phyloP scores from a whole-genome alignment of 2,329 filamentous ascomycete genomes.

The Nigrospora osmanthi region DNA sequence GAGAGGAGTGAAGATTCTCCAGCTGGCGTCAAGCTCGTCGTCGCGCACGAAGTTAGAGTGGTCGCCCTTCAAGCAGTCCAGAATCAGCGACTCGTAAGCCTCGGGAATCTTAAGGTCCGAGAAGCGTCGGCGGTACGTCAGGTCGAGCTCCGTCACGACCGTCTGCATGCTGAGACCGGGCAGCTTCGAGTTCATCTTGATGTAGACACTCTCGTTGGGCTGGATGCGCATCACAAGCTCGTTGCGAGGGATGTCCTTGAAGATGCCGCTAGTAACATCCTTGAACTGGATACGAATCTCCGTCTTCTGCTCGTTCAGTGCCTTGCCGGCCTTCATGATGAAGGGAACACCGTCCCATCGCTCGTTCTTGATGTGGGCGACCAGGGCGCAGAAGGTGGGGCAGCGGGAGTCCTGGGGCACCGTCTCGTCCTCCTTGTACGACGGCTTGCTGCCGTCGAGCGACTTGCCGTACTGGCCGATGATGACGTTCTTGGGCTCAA shows the following conservation, averaged over 20 bases:
- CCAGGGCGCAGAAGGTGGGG: constrained; percentile 95
- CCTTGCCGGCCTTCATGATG: constrained; percentile 98
- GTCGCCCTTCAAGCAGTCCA: constrained; percentile 96
- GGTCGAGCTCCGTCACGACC: constrained; percentile 93
- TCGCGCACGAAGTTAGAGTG: constrained; percentile 99
- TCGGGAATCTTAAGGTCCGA: constrained; percentile 99
- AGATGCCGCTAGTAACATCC: constrained; percentile 97
- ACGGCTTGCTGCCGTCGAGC: constrained; percentile 89
- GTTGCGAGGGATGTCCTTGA: constrained; percentile 99
- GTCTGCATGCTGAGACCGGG: constrained; percentile 99
- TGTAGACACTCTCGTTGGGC: constrained; percentile 98
- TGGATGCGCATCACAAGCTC: constrained; percentile 99
- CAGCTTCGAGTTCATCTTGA: constrained; percentile 99
- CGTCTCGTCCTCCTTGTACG: constrained; percentile 98
- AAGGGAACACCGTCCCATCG: constrained; percentile 98
- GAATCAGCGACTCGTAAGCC: constrained; percentile 94
- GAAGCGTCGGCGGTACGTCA: constrained; percentile 97
- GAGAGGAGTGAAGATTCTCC: constrained; percentile 96
- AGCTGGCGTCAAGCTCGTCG: constrained; percentile 93
- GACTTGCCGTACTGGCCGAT: constrained; percentile 98
- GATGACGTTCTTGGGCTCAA: constrained; percentile 99
- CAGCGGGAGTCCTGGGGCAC: constrained; percentile 96
- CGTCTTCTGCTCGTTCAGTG: constrained; percentile 98
- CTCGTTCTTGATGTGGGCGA: constrained; percentile 99
- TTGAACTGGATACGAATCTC: constrained; percentile 99